Evolutionary conservation across 2,329 filamentous ascomycete species (phyloP), one percentile per base, ranked within the genome.

Genomic region (Hirsutella rhossiliensis): DNA sequence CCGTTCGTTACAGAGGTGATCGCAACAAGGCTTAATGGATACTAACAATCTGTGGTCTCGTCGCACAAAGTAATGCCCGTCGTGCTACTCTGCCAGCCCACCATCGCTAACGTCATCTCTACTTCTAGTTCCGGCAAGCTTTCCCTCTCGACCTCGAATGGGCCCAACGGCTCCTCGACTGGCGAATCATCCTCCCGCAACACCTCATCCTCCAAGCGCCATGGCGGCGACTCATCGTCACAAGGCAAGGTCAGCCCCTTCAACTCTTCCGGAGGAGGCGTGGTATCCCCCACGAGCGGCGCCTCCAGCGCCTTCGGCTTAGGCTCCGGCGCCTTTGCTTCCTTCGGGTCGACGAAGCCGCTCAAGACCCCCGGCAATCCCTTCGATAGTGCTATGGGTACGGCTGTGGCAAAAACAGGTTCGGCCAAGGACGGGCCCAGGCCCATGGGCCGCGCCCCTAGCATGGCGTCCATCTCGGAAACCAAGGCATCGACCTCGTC

Each of bases 261-360:
- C 70, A 72, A 79, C 54, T 80, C 85, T 83, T 47, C 78, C 84
- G 56, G 80, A 77, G 48, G 76, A 74, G 54, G 57, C 39, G 45
- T 64, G 45, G 57, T 56, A 34, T 64, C 62, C 31, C 62, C 62
- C 19, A 62, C 60, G 28, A 78, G 76, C 45, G 78, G 77, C 46
- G 87, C 86, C 44, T 88, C 87, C 17, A 89, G 84, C 56, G 89
- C 90, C 46, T 98, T 98, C 66, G 89, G 88, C 42, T 72, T 98
- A 48, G 92, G 92, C 36, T 94, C 87, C 17, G 92, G 92, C 54
- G 92, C 92, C 44, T 98, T 98, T 62, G 90, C 90, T 34, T 94
- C 89, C n/a, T 67, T 67, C 50, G 89, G 90, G 20, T 78, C 84
- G 29, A 75, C 77, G 30, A 95, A 94, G 69, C 89, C 88, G 2